A percentile compares a stretch with the other conserved stretches of the same genome.
These are phyloP conservation scores for Globisporangium spinosum DNA, from an alignment of 352 stramenopile species.

Conservation along the genomic window DNA sequence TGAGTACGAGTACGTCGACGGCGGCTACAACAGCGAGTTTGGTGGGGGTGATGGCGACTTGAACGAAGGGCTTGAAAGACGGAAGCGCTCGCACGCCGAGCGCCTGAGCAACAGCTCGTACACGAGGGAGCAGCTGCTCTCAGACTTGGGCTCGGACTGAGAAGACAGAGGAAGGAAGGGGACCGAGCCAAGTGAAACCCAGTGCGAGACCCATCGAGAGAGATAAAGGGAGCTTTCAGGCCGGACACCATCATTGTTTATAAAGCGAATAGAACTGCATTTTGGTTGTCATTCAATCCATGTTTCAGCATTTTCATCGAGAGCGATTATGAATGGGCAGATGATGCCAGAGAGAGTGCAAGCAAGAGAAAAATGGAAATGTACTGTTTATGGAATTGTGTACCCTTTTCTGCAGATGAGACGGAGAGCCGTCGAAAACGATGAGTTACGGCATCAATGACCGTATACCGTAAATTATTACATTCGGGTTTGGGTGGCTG, in stretches of 20 bases:
- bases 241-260: background rate
- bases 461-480: background rate
- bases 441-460: background rate
- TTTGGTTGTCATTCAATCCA: background rate
- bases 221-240: background rate
- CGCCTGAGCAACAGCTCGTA: conserved; percentile 11
- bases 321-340: background rate
- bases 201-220: background rate
- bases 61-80: background rate
- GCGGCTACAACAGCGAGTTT: background rate
- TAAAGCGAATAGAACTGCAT: background rate
- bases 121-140: conserved; percentile 10
- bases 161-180: background rate
- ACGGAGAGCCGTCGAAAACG: background rate
- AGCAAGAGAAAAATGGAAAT: background rate
- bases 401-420: background rate
- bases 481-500: background rate
- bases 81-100: conserved; percentile 3
- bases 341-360: background rate
- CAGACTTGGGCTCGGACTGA: background rate
- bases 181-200: background rate
- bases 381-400: background rate
- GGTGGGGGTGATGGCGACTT: background rate
- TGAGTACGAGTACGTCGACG: background rate
- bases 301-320: background rate